Evolutionary conservation across 139 green algal species (phyloP), one percentile per base, ranked within the genome.

Genomic region (Coelastrella sp.): DNA sequence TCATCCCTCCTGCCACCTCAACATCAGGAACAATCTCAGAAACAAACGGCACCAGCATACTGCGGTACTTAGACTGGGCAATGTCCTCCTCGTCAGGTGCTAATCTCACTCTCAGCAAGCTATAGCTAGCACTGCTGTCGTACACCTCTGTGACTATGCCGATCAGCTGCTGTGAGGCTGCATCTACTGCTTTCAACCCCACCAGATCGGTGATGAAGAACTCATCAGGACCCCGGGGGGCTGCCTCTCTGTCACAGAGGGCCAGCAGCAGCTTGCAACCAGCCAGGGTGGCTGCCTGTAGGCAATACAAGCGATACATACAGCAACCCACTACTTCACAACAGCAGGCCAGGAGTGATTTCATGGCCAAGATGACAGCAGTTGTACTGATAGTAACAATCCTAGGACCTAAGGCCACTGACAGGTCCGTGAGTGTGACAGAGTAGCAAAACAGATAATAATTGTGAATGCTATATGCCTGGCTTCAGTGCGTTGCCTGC

Each of bases 121-220:
- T 75, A 57, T 81, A 82, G 59, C 50, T 75, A 67, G 69, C 40
- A 7, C 53, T 76, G 27, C 53, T 68, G 40, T 81, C 69, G 30
- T 76, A 82, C 40, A 87, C 71, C 41, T 87, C 82, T 27, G 71
- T 82, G 23, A 87, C 82, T 25, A 81, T 50, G 53, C 82, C 82
- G 27, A 87, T 60, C 69, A 87, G 71, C 27, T 25, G 21, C 45
- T 35, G 34, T 27, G 32, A 63, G 23, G 3, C 48, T 5, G 8
- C 30, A 5, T 64, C 7, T 21, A 76, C 7, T 6, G 78, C 82
- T 32, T 75, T 82, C 13, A 87, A 37, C 27, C 82, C 82, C 40
- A 87, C 71, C 5, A 87, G 82, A 27, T 87, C 69, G 1, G 45
- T 51, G 41, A 87, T 75, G 69, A 77, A 87, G 66, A 82, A 87